Base-by-base conservation (phyloP, 2,329 filamentous ascomycete species). In the Gaeumannomyces sp. region DNA sequence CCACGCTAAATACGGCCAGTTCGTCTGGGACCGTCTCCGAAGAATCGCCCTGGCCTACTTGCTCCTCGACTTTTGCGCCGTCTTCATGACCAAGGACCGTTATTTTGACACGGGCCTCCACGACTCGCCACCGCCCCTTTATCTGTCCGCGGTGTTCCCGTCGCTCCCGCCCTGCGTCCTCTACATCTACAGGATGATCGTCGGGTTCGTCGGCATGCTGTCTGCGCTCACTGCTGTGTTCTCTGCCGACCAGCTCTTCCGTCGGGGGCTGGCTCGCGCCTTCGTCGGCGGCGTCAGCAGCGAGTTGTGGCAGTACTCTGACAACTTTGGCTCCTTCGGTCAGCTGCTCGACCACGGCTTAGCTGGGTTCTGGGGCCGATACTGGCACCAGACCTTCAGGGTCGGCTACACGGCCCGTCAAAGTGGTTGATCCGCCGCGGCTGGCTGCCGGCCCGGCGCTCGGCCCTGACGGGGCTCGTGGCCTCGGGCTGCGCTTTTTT, bases 311-410 rank as follows among this genome's bases (percentile, higher is more conserved):
- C 78, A 81, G 61, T 79, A 81, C 66, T 79, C 85, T 0, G 76
- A 84, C 35, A 78, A 83, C 5, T 81, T 87, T 66, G 89, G 90
- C 16, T 79, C 79, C 27, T 77, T 83, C 64, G 70, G 71, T 57
- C 76, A 80, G 31, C 80, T 93, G 2, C 76, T 88, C 14, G 85
- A 92, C 67, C 80, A 85, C 66, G 93, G 94, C 0, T 79, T 97
- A 2, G 82, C 85, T 0, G 93, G 93, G 0, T 90, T 89, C 76
- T 98, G 94, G 94, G 88, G 90, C 59, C 81, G 80, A 28, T 94
- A 87, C 83, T 97, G 94, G 94, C 94, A 98, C 75, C 93, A 97
- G 76, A 88, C 89, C 3, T 96, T 97, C 77, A 89, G 93, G 0
- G 83, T 87, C 64, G 86, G 85, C 2, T 93, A 94, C 72, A 77